Base-by-base conservation (phyloP, 768 basidiomycete species). In the Tulasnella sp. region DNA sequence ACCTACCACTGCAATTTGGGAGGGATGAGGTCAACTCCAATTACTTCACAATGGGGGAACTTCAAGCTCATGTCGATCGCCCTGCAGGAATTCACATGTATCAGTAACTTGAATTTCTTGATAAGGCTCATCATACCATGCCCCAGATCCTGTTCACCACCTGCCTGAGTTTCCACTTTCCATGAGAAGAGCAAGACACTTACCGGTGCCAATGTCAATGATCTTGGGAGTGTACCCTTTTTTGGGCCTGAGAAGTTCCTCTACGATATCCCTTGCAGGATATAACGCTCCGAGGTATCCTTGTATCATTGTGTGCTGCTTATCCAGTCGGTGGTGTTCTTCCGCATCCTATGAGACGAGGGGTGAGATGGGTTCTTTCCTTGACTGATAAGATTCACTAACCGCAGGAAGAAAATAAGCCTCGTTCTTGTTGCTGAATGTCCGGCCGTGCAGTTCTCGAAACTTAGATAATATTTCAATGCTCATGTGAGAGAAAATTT, bases 251-350 rank as follows among this genome's bases (percentile, higher is more conserved):
- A 51, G 49, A 27, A 16, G 28, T 29, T 24, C 24, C 16, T 43
- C 25, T 12, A 51, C 49, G 19, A 16, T 31, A 31, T 51, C 37
- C 8, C 40, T 28, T 31, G 25, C 41, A 10, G 49, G 49, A 34
- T 32, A 51, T 29, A 51, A 42, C 10, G 31, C 39, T 19, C 49
- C 49, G n/a, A 51, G 10, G 49, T 42, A 51, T 19, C 27, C 29
- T 16, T 31, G 22, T 8, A 51, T 28, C 20, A 42, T 29, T 7
- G 19, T n/a, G 40, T 51, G 49, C 33, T 51, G 49, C 37, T 42
- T 10, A 31, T 51, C 49, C 12, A 51, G 49, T 24, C 49, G 49
- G 49, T 16, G 32, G 29, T 51, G 49, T 24, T 51, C 49, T 41
- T 25, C 49, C 22, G 31, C 39, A 28, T 51, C 49, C 49, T 51